These are phyloP conservation scores for Aspergillus cavernicola DNA, from an alignment of 495 filamentous ascomycete species.

Conservation along the genomic window DNA sequence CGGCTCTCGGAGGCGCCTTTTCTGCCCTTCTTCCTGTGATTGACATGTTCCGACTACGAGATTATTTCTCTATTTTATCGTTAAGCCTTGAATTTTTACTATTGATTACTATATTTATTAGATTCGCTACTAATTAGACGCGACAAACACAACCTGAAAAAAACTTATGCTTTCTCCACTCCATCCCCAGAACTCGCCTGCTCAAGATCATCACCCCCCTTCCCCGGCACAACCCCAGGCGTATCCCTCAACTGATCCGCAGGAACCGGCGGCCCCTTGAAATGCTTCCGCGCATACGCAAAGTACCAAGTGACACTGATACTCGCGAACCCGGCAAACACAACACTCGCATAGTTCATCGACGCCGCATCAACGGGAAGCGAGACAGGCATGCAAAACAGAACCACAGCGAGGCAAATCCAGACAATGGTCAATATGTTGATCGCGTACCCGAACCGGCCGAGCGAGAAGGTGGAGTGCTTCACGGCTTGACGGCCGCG, in stretches of 20 bases:
- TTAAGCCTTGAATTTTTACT: too few relatives aligned
- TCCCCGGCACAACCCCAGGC: slow-evolving; percentile 34
- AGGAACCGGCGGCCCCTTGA: slow-evolving; percentile 60
- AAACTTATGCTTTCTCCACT: slow-evolving; percentile 18
- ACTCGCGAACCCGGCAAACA: slow-evolving; percentile 57
- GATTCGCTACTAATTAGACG: too few relatives aligned
- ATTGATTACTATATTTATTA: too few relatives aligned
- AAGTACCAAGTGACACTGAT: slow-evolving; percentile 65
- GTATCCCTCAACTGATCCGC: slow-evolving; percentile 35
- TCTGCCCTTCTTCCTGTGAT: slow-evolving; percentile 7
- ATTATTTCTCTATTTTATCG: too few relatives aligned
- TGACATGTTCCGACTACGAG: neutral
- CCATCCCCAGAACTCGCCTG: slow-evolving; percentile 20
- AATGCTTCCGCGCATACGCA: slow-evolving; percentile 64
- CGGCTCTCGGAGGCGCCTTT: slow-evolving; percentile 32
- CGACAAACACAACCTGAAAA: too few relatives aligned
- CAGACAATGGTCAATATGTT: slow-evolving; percentile 48
- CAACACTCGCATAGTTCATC: slow-evolving; percentile 63
- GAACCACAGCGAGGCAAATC: slow-evolving; percentile 48
- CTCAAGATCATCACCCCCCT: slow-evolving; percentile 24
- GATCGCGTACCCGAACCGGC: slow-evolving; percentile 49
- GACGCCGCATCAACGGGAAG: slow-evolving; percentile 42
- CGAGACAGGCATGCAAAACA: slow-evolving; percentile 55
- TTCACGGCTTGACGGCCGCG: slow-evolving; percentile 45
- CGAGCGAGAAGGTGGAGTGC: slow-evolving; percentile 47